These are phyloP conservation scores for Pseudotsuga menziesii DNA, from an alignment of 75 land plant genomes.

Conservation along the genomic window DNA sequence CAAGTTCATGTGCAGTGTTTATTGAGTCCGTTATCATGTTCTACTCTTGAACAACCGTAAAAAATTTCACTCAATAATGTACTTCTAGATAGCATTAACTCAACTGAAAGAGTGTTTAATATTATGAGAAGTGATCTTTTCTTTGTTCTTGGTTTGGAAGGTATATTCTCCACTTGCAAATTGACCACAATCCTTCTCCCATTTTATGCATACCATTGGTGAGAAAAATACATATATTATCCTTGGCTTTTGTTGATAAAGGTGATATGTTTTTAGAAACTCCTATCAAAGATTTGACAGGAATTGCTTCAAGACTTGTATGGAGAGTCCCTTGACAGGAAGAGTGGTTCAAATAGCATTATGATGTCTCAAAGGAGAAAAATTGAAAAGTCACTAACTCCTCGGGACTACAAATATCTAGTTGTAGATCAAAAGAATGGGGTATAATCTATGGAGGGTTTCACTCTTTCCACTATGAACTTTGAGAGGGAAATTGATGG, in stretches of 20 bases:
- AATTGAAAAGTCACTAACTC: not conserved
- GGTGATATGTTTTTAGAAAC: constrained; percentile 66
- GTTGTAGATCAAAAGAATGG: not conserved
- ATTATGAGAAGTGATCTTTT: constrained; percentile 61
- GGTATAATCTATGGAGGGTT: not conserved
- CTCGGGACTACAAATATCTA: not conserved
- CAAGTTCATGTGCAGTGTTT: constrained; percentile 92
- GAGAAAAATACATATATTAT: constrained; percentile 83
- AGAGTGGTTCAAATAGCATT: not conserved
- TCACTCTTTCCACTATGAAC: constrained; percentile 27
- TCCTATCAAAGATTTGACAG: constrained; percentile 42
- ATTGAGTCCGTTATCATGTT: constrained; percentile 70
- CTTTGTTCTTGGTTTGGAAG: constrained; percentile 77
- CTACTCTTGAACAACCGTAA: not conserved
- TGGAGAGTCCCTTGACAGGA: constrained; percentile 32
- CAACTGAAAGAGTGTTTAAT: constrained; percentile 5
- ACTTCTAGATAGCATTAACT: not conserved
- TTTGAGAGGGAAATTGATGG: constrained; percentile 70
- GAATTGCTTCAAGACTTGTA: constrained; percentile 63
- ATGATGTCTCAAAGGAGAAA: not conserved
- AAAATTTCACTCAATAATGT: not conserved
- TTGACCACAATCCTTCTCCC: constrained; percentile 9
- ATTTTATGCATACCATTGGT: constrained; percentile 48
- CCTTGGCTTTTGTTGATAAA: constrained; percentile 51
- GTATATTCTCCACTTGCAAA: constrained; percentile 20